Conservation (phyloP, 768 basidiomycete species). For the Pholiota microspora region DNA sequence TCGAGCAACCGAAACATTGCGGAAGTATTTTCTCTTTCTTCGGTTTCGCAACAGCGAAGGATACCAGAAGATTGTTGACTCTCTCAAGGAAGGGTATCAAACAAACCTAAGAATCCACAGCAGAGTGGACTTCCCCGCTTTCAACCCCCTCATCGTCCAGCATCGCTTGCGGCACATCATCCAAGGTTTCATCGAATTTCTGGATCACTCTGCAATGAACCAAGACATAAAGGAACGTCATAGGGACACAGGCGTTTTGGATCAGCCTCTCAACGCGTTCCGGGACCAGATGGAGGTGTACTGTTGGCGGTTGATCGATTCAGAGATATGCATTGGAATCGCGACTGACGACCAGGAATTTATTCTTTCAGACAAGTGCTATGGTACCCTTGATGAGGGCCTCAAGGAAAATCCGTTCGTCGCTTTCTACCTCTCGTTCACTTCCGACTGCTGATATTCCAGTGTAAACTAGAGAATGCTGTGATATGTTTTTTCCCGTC, state of each 20-base stretch:
- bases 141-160: constrained; percentile 28
- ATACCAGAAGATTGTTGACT: constrained; percentile 39
- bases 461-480: constrained; percentile 35
- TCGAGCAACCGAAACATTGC: constrained; percentile 33
- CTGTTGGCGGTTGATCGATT: constrained; percentile 47
- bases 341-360: constrained; percentile 56
- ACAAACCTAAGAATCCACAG: constrained; percentile 13
- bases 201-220: constrained; percentile 24
- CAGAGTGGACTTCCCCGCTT: constrained; percentile 26
- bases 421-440: background rate
- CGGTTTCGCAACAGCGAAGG: constrained; percentile 55
- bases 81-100: constrained; percentile 21
- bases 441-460: background rate
- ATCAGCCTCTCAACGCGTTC: constrained; percentile 20
- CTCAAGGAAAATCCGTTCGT: constrained; percentile 42
- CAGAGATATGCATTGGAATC: constrained; percentile 54
- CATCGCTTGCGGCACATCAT: constrained; percentile 30
- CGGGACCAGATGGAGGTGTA: constrained; percentile 36
- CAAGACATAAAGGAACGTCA: constrained; percentile 5
- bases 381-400: constrained; percentile 50
- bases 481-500: constrained; percentile 55
- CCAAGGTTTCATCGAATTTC: constrained; percentile 29
- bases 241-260: constrained; percentile 10
- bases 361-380: constrained; percentile 52
- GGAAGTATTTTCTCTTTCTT: constrained; percentile 52